phyloP scores from a whole-genome alignment of 306 rosid species.

The Cucurbita ficifolia region DNA sequence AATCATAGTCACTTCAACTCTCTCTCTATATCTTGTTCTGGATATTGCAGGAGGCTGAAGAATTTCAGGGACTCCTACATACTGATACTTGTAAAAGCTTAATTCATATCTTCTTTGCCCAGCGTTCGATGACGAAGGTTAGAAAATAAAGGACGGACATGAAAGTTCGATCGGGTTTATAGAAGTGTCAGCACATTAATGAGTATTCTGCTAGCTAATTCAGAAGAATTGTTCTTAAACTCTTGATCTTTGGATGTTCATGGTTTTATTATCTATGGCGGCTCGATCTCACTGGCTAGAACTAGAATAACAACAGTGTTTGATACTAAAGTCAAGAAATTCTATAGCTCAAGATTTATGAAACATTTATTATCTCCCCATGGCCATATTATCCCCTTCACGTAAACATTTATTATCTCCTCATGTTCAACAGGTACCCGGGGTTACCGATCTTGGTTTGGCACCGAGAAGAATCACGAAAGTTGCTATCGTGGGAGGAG shows the following conservation, averaged over 20 bases:
- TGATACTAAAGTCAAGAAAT: background rate
- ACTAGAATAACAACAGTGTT: background rate
- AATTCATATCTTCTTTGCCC: slow-evolving; percentile 76
- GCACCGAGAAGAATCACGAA: slow-evolving; percentile 62
- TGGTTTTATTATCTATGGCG: background rate
- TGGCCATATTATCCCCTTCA: background rate
- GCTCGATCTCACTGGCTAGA: background rate
- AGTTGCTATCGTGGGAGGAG: slow-evolving; percentile 91
- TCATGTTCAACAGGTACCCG: slow-evolving; percentile 51
- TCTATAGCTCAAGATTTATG: background rate
- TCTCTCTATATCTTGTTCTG: slow-evolving; percentile 6
- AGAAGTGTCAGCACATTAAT: background rate
- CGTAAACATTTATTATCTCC: background rate
- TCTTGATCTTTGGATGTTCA: background rate
- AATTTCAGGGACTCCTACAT: slow-evolving; percentile 39
- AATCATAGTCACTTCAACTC: background rate
- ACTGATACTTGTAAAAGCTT: slow-evolving; percentile 70
- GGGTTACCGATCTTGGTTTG: slow-evolving; percentile 73
- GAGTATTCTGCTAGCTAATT: background rate
- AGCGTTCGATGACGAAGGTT: slow-evolving; percentile 88
- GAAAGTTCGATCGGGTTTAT: background rate
- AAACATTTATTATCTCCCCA: background rate
- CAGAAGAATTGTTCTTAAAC: background rate
- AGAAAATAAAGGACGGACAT: slow-evolving; percentile 9
- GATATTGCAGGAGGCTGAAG: slow-evolving; percentile 71